Evolutionary conservation across 495 filamentous ascomycete species (phyloP), one percentile per base, ranked within the genome.

Genomic region (Hyphodiscus hymeniophilus): DNA sequence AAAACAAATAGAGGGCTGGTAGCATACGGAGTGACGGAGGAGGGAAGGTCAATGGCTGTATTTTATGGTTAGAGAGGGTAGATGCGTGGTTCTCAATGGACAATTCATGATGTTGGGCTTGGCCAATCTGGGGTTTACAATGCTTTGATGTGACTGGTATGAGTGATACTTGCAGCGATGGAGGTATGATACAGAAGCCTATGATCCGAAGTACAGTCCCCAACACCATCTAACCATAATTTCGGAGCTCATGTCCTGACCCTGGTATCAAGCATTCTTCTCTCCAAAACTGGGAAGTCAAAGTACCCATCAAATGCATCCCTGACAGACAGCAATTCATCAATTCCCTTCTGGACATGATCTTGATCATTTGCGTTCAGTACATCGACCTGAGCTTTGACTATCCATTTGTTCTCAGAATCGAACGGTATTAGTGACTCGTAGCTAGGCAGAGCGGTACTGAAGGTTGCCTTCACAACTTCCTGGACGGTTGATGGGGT

Each of bases 241-340:
- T 13, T 13, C 16, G 5, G 33, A 36, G 23, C 38, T 45, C 26
- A 47, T 10, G 30, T n/a, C 42, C 45, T 55, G 15, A 59, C 52
- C 31, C 58, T 58, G 4, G 58, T 55, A 45, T 60, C 58, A 32
- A 60, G 45, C 18, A 48, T 48, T 24, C 40, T 45, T 36, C 58
- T 49, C 38, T 56, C 55, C 12, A 50, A 22, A 10, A 44, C 28
- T 8, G 52, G 47, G 16, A 60, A 48, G 15, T 57, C 49, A 22
- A 57, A 52, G 32, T 24, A 46, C 0, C 51, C 54, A 16, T 55
- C 55, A 43, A 60, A 53, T 2, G 51, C 48, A 13, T 32, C 38
- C 26, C 51, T 60, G 15, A 55, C 30, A 2, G 33, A 44, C 23
- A 52, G 34, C 30, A 60, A 38, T 32, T 57, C 51, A 13, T 53